Base-by-base conservation (phyloP, 2,329 filamentous ascomycete species). In the Calcarisporium arbuscula region DNA sequence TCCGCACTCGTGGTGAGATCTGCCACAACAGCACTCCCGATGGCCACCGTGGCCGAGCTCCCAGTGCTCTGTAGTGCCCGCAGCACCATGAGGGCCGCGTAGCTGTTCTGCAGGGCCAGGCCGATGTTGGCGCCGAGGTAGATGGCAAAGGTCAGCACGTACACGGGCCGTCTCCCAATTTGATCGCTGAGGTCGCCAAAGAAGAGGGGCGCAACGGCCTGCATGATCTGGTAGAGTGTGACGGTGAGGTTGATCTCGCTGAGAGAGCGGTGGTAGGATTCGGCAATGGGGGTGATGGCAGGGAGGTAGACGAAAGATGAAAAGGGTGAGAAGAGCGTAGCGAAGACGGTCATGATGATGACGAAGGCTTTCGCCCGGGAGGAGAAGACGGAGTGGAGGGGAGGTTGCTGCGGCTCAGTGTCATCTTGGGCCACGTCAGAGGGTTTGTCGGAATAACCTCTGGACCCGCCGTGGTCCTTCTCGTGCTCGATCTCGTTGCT, bases 1-100 rank as follows among this genome's bases (percentile, higher is more conserved):
- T 82, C 76, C 0, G 67, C 64, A 3, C 65, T 62, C 0, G 73
- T 76, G 1, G 67, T 65, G 8, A 78, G 56, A 43, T 82, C 77
- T 1, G 68, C 71, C 6, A 81, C 65, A 3, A 80, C 67, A 0
- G 67, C 77, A 25, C 43, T 50, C 6, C 49, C 48, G 16, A 82
- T 60, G 1, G 77, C 68, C 10, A 79, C 61, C 0, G 73, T 77
- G 1, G 69, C 68, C 34, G 65, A 70, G 42, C 64, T 70, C 0
- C 75, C 72, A 0, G 63, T 58, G 32, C 67, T 70, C 46, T 76
- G 71, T 16, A 74, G 29, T 35, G 60, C 61, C 0, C 72, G 57
- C n/a, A 75, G 49, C 3, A 70, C 54, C 28, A 76, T 36, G 4
- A 75, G 47, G 2, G 68, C 61, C 0, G 54, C 49, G 34, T 65